These are phyloP conservation scores for Mycena capillaripes DNA, from an alignment of 768 basidiomycete genomes.

Conservation along the genomic window DNA sequence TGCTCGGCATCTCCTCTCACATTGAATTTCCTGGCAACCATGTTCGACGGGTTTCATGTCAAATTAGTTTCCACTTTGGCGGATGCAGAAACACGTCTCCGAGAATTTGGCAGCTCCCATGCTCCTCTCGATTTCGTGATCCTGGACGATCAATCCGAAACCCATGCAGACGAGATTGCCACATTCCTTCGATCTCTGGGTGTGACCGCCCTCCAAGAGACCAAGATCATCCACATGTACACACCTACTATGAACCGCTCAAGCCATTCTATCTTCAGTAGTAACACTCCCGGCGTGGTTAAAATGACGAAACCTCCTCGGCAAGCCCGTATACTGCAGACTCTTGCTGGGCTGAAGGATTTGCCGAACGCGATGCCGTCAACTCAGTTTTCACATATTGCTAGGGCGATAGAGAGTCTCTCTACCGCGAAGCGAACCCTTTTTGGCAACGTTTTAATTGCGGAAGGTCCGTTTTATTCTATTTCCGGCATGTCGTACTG, in stretches of 20 bases:
- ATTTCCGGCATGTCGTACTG: background rate
- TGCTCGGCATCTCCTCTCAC: constrained; percentile 69
- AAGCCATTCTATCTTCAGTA: constrained; percentile 66
- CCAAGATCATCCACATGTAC: constrained; percentile 79
- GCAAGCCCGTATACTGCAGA: constrained; percentile 70
- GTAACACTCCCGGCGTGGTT: constrained; percentile 66
- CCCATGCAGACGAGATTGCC: constrained; percentile 68
- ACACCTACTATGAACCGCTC: constrained; percentile 76
- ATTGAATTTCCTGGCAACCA: constrained; percentile 64
- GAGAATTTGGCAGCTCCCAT: constrained; percentile 44
- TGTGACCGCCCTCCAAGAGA: constrained; percentile 58
- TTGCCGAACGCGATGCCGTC: constrained; percentile 60
- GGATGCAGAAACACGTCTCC: constrained; percentile 61
- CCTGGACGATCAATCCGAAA: constrained; percentile 76
- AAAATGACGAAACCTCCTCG: constrained; percentile 83
- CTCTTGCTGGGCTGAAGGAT: constrained; percentile 71
- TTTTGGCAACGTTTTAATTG: constrained; percentile 77
- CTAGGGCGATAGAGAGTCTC: constrained; percentile 62
- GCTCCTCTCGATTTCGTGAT: constrained; percentile 72
- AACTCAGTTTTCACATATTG: constrained; percentile 51
- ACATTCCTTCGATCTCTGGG: constrained; percentile 59
- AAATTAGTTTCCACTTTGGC: constrained; percentile 58
- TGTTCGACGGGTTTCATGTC: constrained; percentile 69
- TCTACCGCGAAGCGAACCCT: constrained; percentile 66
- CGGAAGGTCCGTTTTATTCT: constrained; percentile 69